These are phyloP conservation scores for Przewalskia tangutica DNA, from an alignment of 257 asterid species.

Conservation along the genomic window DNA sequence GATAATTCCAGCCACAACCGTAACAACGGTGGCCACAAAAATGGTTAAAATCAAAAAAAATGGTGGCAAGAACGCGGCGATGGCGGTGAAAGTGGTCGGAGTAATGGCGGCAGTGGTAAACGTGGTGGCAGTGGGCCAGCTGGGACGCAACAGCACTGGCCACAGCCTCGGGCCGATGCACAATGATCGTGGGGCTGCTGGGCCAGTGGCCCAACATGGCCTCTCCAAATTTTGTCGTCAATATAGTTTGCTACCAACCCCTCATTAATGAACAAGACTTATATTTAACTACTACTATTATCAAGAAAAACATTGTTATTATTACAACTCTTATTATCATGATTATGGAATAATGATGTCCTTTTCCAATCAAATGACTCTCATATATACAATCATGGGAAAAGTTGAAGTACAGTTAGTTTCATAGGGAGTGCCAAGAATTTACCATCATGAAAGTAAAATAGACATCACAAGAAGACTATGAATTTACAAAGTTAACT, in stretches of 20 bases:
- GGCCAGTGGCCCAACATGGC: too few species aligned
- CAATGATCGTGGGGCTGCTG: too few species aligned
- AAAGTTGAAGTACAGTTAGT: neutral
- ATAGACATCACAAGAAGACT: neutral
- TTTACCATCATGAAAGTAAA: neutral
- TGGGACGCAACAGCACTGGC: too few species aligned
- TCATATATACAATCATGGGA: neutral
- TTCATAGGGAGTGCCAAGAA: neutral
- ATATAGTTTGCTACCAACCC: neutral
- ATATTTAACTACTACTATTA: neutral
- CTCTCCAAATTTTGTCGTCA: neutral
- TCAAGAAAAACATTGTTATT: neutral
- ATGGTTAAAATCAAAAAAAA: too few species aligned
- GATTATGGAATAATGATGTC: conserved; percentile 8
- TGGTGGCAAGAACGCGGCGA: too few species aligned
- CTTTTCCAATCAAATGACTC: neutral
- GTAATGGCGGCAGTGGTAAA: too few species aligned
- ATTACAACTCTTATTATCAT: neutral
- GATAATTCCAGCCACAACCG: too few species aligned
- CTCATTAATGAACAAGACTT: conserved; percentile 3
- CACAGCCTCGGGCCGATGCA: too few species aligned
- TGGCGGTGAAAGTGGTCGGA: too few species aligned
- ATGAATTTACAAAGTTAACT: conserved; percentile 14
- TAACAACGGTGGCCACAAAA: too few species aligned
- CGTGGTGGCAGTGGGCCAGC: too few species aligned